Conservation (phyloP, 805 yeast species). For the Spathaspora girioi region DNA sequence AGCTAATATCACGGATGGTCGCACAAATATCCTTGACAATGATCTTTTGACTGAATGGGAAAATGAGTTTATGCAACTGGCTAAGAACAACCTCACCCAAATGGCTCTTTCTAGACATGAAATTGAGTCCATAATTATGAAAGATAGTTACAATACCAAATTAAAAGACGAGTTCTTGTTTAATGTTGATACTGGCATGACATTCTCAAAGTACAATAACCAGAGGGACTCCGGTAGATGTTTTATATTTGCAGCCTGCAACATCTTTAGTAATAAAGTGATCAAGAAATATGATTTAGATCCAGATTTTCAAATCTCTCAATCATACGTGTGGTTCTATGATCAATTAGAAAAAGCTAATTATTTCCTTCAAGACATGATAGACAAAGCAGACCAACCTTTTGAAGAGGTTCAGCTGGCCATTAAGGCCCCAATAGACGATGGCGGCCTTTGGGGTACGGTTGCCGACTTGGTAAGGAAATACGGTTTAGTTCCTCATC, state of each 20-base stretch:
- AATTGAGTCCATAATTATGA: slow-evolving; percentile 40
- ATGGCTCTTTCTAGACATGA: slow-evolving; percentile 50
- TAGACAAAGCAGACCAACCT: slow-evolving; percentile 63
- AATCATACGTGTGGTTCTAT: slow-evolving; percentile 75
- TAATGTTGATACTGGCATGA: slow-evolving; percentile 31
- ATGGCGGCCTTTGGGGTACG: slow-evolving; percentile 91
- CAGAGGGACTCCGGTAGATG: slow-evolving; percentile 80
- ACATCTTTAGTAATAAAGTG: slow-evolving; percentile 62
- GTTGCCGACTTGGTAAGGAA: slow-evolving; percentile 70
- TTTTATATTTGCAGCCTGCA: slow-evolving; percentile 85
- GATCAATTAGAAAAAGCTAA: slow-evolving; percentile 86
- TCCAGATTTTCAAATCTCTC: slow-evolving; percentile 64
- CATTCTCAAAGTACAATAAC: slow-evolving; percentile 44
- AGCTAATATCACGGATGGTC: background rate
- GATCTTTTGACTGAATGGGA: slow-evolving; percentile 44
- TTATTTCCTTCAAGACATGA: slow-evolving; percentile 70
- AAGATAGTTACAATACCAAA: slow-evolving; percentile 16
- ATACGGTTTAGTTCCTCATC: slow-evolving; percentile 78
- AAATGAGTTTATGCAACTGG: slow-evolving; percentile 37
- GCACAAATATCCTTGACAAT: slow-evolving; percentile 22
- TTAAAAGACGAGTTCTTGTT: slow-evolving; percentile 30
- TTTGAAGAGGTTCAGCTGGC: slow-evolving; percentile 68
- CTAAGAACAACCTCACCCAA: slow-evolving; percentile 51
- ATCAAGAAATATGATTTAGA: slow-evolving; percentile 57
- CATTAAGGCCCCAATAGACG: slow-evolving; percentile 62